A percentile compares a stretch with the other conserved stretches of the same genome.
Conservation (phyloP, 1,284 basidiomycete species). For the Butyriboletus appendiculatus region DNA sequence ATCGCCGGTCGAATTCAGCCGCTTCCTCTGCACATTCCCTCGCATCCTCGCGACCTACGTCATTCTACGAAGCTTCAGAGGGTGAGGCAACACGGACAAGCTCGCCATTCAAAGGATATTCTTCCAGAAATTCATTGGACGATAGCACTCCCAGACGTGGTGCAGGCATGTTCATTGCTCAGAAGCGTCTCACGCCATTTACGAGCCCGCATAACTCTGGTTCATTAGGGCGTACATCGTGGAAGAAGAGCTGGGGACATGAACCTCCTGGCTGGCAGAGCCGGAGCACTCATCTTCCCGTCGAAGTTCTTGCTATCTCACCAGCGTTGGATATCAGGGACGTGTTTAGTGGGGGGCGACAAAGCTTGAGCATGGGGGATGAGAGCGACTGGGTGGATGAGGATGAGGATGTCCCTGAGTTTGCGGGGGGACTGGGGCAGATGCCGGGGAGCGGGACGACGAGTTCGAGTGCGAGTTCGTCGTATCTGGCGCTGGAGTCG, state of each 20-base stretch:
- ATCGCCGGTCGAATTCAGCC: constrained; percentile 69
- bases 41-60: constrained; percentile 69
- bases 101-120: constrained; percentile 51
- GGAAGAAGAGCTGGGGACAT: constrained; percentile 85
- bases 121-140: constrained; percentile 44
- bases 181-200: constrained; percentile 71
- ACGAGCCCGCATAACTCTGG: constrained; percentile 46
- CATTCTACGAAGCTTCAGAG: constrained; percentile 74
- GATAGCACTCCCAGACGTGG: constrained; percentile 50
- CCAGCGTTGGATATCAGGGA: constrained; percentile 68
- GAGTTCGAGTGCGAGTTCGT: constrained; percentile 26
- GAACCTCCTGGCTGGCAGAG: constrained; percentile 84
- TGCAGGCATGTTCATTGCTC: constrained; percentile 64
- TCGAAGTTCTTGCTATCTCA: constrained; percentile 70
- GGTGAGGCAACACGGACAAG: constrained; percentile 53
- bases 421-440: constrained; percentile 78
- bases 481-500: constrained; percentile 29
- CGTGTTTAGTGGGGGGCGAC: constrained; percentile 66
- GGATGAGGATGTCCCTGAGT: constrained; percentile 74
- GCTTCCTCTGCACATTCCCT: constrained; percentile 74
- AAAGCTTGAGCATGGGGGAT: constrained; percentile 61
- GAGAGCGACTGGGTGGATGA: constrained; percentile 86
- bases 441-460: constrained; percentile 45
- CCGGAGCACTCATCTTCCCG: constrained; percentile 64
- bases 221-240: constrained; percentile 68